Percentiles rank a stretch among this genome's conserved stretches.
These are phyloP conservation scores for Trametes sp. DNA, from an alignment of 1,284 basidiomycete genomes.

Conservation along the genomic window DNA sequence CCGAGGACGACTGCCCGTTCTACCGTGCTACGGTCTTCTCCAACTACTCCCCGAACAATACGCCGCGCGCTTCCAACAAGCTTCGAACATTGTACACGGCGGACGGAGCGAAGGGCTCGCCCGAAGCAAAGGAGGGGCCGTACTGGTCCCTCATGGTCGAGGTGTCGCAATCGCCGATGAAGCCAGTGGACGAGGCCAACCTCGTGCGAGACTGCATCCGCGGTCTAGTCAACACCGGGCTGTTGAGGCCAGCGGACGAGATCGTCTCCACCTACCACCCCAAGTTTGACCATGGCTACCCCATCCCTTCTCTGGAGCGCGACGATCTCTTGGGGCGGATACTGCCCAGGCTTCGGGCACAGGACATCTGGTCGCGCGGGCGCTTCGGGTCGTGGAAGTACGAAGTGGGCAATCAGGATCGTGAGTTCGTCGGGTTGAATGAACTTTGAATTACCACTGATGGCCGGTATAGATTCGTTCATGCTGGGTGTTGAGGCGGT, in stretches of 20 bases:
- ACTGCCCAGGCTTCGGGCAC: not conserved
- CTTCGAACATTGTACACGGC: not conserved
- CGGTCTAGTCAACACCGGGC: not conserved
- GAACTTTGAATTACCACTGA: not conserved
- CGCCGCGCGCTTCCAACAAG: not conserved
- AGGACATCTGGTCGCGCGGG: slow-evolving; percentile 1
- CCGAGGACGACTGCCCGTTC: slow-evolving; percentile 8
- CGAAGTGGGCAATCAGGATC: slow-evolving; percentile 7
- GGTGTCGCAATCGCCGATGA: not conserved
- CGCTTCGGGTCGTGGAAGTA: slow-evolving; percentile 10
- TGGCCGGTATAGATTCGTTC: not conserved
- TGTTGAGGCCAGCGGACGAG: not conserved
- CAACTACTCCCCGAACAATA: slow-evolving; percentile 6
- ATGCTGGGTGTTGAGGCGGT: slow-evolving; percentile 9
- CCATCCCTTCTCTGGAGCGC: not conserved
- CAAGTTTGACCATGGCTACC: slow-evolving; percentile 3
- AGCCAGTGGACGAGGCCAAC: not conserved
- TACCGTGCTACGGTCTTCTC: slow-evolving; percentile 8
- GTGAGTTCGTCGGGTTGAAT: not conserved
- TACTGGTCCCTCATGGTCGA: slow-evolving; percentile 11
- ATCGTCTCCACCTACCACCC: slow-evolving; percentile 10
- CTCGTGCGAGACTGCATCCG: slow-evolving; percentile 2
- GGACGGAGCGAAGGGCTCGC: not conserved
- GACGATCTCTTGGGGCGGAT: not conserved
- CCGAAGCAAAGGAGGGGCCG: not conserved